Evolutionary conservation across 352 stramenopile species (phyloP).

Genomic region (Phytophthora rubi): DNA sequence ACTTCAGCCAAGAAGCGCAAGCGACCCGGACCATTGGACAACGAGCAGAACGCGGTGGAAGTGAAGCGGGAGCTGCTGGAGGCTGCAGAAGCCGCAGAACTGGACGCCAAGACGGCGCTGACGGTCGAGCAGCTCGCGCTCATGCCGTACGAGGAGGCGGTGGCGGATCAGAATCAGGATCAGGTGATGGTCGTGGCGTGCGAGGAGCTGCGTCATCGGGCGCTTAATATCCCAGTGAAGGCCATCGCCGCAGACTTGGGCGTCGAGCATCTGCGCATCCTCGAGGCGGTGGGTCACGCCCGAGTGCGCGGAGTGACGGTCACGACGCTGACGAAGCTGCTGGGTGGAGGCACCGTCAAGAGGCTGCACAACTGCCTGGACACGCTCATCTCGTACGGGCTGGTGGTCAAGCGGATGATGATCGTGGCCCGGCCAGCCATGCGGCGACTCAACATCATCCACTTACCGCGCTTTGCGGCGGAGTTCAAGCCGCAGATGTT

Average conservation of each 20-base stretch:
- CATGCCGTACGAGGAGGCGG: conserved; percentile 31
- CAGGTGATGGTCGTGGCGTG: conserved; percentile 61
- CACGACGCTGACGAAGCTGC: conserved; percentile 46
- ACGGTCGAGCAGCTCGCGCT: conserved; percentile 21
- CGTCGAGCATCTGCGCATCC: conserved; percentile 65
- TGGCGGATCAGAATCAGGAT: conserved; percentile 6
- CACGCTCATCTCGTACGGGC: conserved; percentile 75
- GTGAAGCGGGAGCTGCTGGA: conserved; percentile 37
- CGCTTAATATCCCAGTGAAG: conserved; percentile 68
- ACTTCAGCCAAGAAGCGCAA: conserved; percentile 62
- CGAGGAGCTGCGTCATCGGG: conserved; percentile 66
- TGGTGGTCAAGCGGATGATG: conserved; percentile 87
- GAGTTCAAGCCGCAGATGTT: conserved; percentile 73
- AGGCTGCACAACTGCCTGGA: conserved; percentile 79
- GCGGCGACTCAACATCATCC: conserved; percentile 80
- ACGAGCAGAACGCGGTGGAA: conserved; percentile 7
- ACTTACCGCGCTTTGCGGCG: conserved; percentile 72
- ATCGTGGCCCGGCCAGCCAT: conserved; percentile 68
- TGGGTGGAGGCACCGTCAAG: conserved; percentile 60
- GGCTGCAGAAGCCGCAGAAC: not conserved
- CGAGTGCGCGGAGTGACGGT: conserved; percentile 65
- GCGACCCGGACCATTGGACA: conserved; percentile 29
- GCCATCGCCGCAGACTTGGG: conserved; percentile 71
- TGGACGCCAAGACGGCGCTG: conserved; percentile 1
- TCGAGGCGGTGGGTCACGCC: conserved; percentile 66